Evolutionary conservation across 441 rosid genomes (phyloP), one percentile per base, ranked within the genome.

Genomic region (Aleurites moluccanus): DNA sequence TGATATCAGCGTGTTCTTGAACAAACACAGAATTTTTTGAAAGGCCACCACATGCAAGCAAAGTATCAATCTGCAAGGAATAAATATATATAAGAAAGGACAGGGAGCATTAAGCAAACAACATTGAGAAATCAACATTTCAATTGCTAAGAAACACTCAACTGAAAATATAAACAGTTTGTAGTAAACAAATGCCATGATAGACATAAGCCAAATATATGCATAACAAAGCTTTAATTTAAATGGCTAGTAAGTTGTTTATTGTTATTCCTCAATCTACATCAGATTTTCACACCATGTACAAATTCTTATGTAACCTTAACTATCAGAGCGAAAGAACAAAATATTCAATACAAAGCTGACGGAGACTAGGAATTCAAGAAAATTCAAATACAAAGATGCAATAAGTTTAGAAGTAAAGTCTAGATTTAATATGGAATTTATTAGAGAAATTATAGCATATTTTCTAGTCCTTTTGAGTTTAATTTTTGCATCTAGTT

Each of bases 1-100:
- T 80, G 73, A 90, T 88, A 85, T 95, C 92, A 47, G 98, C 97
- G 73, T 89, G 97, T 83, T 95, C 92, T 84, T 92, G 98, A 81
- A 95, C 85, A 83, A 83, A 95, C 76, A 95, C 52, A 1, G 79
- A 76, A 71, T 95, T 92, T 86, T 90, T 92, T 23, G 94, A 84
- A 79, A 92, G 97, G 72, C 98, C 98, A 16, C 99, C 99, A 61
- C 97, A 92, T 53, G 99, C 98, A 76, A 95, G 89, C 49, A 95
- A 75, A 6, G 92, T 92, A 81, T 91, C 90, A 62, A 95, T 88
- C 99, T 92, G 82, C 79, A 83, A 74, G 67, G 70, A 44, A 16
- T 35, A 57, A 64, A n/a, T n/a, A n/a, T n/a, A n/a, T n/a, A n/a
- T n/a, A n/a, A n/a, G n/a, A n/a, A n/a, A n/a, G n/a, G n/a, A n/a